Percentiles rank a stretch among this genome's conserved stretches.
phyloP scores from a whole-genome alignment of 768 basidiomycete species.

The Tricholoma saponaceum region DNA sequence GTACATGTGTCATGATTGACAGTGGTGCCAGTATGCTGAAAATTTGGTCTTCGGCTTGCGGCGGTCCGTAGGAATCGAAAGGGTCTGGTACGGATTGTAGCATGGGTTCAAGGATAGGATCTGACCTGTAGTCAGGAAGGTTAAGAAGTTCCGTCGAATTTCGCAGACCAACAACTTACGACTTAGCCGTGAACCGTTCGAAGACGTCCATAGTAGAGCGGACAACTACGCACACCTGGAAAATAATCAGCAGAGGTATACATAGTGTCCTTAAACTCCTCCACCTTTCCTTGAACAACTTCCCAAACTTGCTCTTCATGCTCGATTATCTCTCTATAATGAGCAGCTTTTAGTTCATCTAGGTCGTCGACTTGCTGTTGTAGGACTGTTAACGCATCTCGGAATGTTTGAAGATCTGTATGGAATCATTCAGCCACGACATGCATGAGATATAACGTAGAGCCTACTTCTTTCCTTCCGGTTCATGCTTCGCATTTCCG shows the following conservation, averaged over 20 bases:
- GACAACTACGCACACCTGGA: conserved; percentile 73
- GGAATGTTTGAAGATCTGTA: conserved; percentile 82
- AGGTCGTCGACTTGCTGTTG: conserved; percentile 91
- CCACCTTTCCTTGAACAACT: conserved; percentile 78
- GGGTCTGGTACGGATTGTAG: conserved; percentile 88
- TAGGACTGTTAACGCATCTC: conserved; percentile 74
- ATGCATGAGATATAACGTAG: neutral
- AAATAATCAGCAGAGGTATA: conserved; percentile 8
- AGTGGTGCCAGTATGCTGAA: conserved; percentile 90
- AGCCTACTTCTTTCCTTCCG: conserved; percentile 78
- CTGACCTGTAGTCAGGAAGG: conserved; percentile 48
- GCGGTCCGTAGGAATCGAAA: conserved; percentile 88
- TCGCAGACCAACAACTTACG: conserved; percentile 48
- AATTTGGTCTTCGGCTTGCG: conserved; percentile 85
- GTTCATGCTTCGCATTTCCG: conserved; percentile 82
- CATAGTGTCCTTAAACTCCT: conserved; percentile 8
- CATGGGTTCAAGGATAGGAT: conserved; percentile 89
- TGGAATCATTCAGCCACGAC: conserved; percentile 7
- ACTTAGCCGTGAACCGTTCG: conserved; percentile 80
- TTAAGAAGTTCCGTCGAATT: conserved; percentile 7
- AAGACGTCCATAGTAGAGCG: conserved; percentile 92
- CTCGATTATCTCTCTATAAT: conserved; percentile 86
- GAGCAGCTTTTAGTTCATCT: conserved; percentile 77
- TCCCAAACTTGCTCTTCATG: conserved; percentile 98
- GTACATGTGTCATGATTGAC: conserved; percentile 57